phyloP scores from a whole-genome alignment of 129 eudicot species.

The Centella asiatica region DNA sequence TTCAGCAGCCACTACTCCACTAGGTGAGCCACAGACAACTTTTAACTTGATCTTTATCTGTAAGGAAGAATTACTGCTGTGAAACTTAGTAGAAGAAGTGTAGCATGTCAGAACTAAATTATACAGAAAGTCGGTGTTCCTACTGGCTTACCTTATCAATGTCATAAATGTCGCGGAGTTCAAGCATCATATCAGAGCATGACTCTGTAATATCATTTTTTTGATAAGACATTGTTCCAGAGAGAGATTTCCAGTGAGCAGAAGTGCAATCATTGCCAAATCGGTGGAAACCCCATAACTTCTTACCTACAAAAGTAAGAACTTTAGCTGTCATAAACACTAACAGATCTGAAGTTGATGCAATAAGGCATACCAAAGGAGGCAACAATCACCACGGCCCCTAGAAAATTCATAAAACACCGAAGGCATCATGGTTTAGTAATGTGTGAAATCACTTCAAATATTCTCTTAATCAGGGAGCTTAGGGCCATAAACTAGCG shows the following conservation, averaged over 20 bases:
- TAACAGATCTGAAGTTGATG: neutral
- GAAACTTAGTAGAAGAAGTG: neutral
- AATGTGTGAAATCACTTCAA: neutral
- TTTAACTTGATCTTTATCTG: conserved; percentile 71
- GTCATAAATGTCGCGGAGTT: conserved; percentile 47
- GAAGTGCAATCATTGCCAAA: conserved; percentile 53
- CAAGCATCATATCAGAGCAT: conserved; percentile 57
- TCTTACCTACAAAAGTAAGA: conserved; percentile 38
- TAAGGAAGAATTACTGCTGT: conserved; percentile 1
- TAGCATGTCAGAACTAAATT: neutral
- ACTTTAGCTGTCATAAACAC: neutral
- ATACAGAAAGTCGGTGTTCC: neutral
- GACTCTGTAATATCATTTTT: conserved; percentile 58
- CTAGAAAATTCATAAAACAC: neutral
- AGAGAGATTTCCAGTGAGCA: conserved; percentile 45
- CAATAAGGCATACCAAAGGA: neutral
- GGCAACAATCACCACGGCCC: neutral
- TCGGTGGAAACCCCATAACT: conserved; percentile 46
- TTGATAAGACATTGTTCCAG: conserved; percentile 48
- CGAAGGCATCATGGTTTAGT: neutral
- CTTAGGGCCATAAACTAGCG: too few species aligned
- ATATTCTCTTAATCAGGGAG: too few species aligned
- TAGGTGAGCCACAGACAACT: conserved; percentile 43
- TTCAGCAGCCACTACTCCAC: conserved; percentile 79
- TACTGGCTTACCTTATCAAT: conserved; percentile 36